These are phyloP conservation scores for Elongisporangium anandrum DNA, from an alignment of 352 stramenopile genomes.

Conservation along the genomic window DNA sequence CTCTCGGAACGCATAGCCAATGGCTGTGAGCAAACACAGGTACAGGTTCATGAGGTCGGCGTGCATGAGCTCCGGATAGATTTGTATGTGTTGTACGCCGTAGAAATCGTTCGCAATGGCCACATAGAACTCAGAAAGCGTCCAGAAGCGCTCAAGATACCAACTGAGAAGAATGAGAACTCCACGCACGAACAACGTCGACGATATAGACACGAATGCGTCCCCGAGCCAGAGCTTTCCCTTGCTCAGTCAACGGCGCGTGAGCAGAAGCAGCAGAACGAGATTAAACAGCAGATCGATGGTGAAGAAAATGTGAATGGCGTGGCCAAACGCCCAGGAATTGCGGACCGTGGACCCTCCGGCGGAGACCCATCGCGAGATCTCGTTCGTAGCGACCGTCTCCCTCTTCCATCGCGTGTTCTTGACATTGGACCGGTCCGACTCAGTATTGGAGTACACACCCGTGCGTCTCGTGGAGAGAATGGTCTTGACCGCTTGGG, in stretches of 20 bases:
- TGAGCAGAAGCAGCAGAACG: conserved; percentile 21
- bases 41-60: conserved; percentile 26
- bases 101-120: conserved; percentile 15
- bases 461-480: conserved; percentile 25
- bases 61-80: conserved; percentile 27
- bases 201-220: conserved; percentile 29
- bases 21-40: conserved; percentile 16
- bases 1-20: conserved; percentile 19
- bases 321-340: conserved; percentile 38
- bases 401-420: conserved; percentile 25
- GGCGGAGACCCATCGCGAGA: conserved; percentile 2
- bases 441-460: conserved; percentile 32
- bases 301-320: conserved; percentile 29
- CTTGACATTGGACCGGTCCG: conserved; percentile 42
- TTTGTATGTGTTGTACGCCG: conserved; percentile 6
- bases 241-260: conserved; percentile 19
- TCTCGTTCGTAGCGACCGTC: background rate
- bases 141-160: conserved; percentile 30
- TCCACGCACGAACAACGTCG: conserved; percentile 12
- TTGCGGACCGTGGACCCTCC: conserved; percentile 5
- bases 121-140: conserved; percentile 29
- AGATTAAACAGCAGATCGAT: conserved; percentile 24
- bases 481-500: conserved; percentile 13
- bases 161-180: conserved; percentile 22
- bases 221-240: conserved; percentile 42